phyloP scores from a whole-genome alignment of 2,329 filamentous ascomycete species.

The Cladosporium velox region DNA sequence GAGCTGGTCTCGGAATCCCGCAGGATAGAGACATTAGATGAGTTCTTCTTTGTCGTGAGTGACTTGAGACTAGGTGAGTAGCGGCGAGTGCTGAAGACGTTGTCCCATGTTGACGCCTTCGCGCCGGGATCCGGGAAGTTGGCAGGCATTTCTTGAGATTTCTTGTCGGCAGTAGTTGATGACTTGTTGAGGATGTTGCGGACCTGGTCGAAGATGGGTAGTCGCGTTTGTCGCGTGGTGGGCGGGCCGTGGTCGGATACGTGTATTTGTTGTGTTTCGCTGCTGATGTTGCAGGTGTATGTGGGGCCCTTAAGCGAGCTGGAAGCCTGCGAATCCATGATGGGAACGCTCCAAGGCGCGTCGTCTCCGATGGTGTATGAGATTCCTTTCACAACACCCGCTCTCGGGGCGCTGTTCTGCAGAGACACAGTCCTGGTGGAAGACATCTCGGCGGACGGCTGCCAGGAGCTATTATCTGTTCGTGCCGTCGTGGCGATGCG shows the following conservation, averaged over 20 bases:
- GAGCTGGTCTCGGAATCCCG: conserved; percentile 29
- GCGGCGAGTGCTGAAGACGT: conserved; percentile 24
- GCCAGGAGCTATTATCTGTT: neutral
- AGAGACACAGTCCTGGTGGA: conserved; percentile 16
- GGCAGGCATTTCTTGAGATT: conserved; percentile 28
- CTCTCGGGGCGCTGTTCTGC: conserved; percentile 12
- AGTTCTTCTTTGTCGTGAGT: conserved; percentile 20
- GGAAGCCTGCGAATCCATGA: conserved; percentile 12
- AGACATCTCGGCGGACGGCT: conserved; percentile 14
- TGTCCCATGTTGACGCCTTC: conserved; percentile 27
- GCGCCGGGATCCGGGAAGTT: conserved; percentile 24
- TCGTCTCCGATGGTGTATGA: conserved; percentile 39
- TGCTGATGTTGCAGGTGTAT: conserved; percentile 21
- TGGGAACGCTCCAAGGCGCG: conserved; percentile 37
- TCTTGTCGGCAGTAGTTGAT: conserved; percentile 10
- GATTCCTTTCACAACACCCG: conserved; percentile 38
- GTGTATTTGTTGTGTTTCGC: conserved; percentile 21
- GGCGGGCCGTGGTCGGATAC: conserved; percentile 21
- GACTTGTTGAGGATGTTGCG: conserved; percentile 36
- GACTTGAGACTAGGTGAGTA: conserved; percentile 23
- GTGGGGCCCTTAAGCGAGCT: conserved; percentile 11
- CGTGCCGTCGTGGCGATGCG: neutral
- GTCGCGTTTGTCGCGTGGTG: conserved; percentile 29
- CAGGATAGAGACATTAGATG: conserved; percentile 29
- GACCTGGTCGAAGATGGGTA: conserved; percentile 39